phyloP scores from a whole-genome alignment of 2,329 filamentous ascomycete genomes.

The Pseudogymnoascus pannorum region DNA sequence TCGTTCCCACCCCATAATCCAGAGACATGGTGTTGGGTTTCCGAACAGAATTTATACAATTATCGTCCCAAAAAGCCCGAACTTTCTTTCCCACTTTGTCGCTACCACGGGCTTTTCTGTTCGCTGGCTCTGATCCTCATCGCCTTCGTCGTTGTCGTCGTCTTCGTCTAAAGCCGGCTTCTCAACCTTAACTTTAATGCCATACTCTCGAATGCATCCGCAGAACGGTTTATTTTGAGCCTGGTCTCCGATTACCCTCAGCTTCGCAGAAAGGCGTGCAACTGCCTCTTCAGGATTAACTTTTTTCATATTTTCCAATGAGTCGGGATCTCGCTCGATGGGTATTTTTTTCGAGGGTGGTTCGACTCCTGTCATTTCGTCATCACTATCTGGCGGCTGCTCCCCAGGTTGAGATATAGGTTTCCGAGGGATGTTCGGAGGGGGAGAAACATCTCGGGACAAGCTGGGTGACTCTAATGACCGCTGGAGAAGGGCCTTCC shows the following conservation, averaged over 20 bases:
- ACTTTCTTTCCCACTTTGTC: conserved; percentile 53
- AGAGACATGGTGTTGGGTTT: background rate
- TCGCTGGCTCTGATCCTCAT: background rate
- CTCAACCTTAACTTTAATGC: conserved; percentile 39
- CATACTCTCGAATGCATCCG: conserved; percentile 68
- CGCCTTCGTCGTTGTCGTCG: background rate
- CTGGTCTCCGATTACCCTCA: conserved; percentile 22
- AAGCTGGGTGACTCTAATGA: conserved; percentile 22
- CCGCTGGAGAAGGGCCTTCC: conserved; percentile 20
- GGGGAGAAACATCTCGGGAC: conserved; percentile 12
- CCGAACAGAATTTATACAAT: conserved; percentile 34
- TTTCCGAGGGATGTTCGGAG: background rate
- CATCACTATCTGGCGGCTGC: conserved; percentile 12
- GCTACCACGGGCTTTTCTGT: conserved; percentile 40
- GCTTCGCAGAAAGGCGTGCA: conserved; percentile 20
- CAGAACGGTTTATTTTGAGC: conserved; percentile 53
- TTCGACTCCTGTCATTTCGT: background rate
- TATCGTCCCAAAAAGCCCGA: conserved; percentile 57
- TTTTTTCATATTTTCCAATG: background rate
- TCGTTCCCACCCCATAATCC: background rate
- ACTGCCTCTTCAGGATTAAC: conserved; percentile 14
- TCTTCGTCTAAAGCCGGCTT: conserved; percentile 26
- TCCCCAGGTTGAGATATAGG: background rate
- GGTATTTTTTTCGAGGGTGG: background rate
- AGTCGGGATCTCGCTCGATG: background rate